A percentile compares a stretch with the other conserved stretches of the same genome.
Evolutionary conservation across 768 basidiomycete genomes (phyloP).

Genomic region (Lactarius psammicola): DNA sequence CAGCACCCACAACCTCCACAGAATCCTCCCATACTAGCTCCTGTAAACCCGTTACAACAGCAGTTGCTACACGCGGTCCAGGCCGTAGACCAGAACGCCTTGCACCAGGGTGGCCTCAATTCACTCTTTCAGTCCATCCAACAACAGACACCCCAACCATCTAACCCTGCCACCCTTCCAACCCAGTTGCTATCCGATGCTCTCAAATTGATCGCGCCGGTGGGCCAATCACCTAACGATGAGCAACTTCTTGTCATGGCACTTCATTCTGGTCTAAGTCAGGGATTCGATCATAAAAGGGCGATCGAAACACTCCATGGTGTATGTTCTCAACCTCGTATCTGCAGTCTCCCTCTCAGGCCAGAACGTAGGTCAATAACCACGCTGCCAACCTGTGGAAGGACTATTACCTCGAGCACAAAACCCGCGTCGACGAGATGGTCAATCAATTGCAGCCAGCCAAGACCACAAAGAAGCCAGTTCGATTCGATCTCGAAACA

Average conservation of each 20-base stretch:
- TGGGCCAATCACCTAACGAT: conserved; percentile 48
- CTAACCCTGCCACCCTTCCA: background rate
- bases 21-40: conserved; percentile 1
- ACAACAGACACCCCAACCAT: conserved; percentile 9
- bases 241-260: conserved; percentile 58
- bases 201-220: conserved; percentile 47
- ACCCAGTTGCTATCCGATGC: conserved; percentile 25
- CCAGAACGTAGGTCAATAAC: conserved; percentile 40
- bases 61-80: conserved; percentile 6
- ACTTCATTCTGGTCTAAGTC: conserved; percentile 39
- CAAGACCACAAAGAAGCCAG: conserved; percentile 41
- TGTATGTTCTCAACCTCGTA: conserved; percentile 40
- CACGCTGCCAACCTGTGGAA: conserved; percentile 67
- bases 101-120: conserved; percentile 4
- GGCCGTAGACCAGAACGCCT: conserved; percentile 1
- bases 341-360: conserved; percentile 10
- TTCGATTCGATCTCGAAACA: conserved; percentile 11
- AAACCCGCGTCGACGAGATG: conserved; percentile 52
- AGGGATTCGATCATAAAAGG: conserved; percentile 55
- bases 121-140: conserved; percentile 16
- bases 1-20: background rate
- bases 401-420: conserved; percentile 75
- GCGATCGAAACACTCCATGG: conserved; percentile 68
- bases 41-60: conserved; percentile 4
- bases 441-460: conserved; percentile 28